Conservation (phyloP, 768 basidiomycete genomes). For the Leucocoprinus leucothites region DNA sequence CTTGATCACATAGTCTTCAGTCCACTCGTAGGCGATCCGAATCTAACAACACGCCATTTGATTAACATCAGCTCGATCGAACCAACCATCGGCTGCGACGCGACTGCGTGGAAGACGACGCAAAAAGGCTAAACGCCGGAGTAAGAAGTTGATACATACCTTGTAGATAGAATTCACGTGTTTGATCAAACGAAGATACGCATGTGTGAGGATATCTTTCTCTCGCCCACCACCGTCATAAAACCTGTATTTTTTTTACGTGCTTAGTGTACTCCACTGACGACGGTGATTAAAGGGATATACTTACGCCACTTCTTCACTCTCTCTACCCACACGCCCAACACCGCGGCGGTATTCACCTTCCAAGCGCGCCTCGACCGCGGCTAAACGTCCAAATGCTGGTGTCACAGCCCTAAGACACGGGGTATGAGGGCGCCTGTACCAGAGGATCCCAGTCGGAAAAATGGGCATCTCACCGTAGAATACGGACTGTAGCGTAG, state of each 20-base stretch:
- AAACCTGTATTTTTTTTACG: slow-evolving; percentile 50
- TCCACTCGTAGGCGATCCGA: slow-evolving; percentile 91
- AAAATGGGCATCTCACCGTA: slow-evolving; percentile 24
- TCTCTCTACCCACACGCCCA: slow-evolving; percentile 80
- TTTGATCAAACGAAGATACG: slow-evolving; percentile 77
- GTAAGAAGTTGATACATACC: slow-evolving; percentile 33
- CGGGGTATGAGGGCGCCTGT: background rate
- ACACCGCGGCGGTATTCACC: slow-evolving; percentile 92
- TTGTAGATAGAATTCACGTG: slow-evolving; percentile 94
- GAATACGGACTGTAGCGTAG: slow-evolving; percentile 77
- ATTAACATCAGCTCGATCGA: background rate
- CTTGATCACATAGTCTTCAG: slow-evolving; percentile 95
- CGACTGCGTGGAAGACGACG: background rate
- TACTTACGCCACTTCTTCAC: slow-evolving; percentile 88
- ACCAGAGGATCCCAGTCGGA: background rate
- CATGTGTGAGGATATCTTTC: slow-evolving; percentile 71
- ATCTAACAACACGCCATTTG: slow-evolving; percentile 41
- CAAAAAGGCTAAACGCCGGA: no score
- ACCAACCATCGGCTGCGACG: no score
- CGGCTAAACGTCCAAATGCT: slow-evolving; percentile 87
- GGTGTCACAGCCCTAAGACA: slow-evolving; percentile 71
- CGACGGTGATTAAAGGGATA: background rate
- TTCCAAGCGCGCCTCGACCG: slow-evolving; percentile 81
- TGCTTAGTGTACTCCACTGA: background rate
- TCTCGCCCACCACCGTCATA: slow-evolving; percentile 88